A percentile compares a stretch with the other conserved stretches of the same genome.
Evolutionary conservation across 139 green algal genomes (phyloP).

Genomic region (Marvania coccoides): DNA sequence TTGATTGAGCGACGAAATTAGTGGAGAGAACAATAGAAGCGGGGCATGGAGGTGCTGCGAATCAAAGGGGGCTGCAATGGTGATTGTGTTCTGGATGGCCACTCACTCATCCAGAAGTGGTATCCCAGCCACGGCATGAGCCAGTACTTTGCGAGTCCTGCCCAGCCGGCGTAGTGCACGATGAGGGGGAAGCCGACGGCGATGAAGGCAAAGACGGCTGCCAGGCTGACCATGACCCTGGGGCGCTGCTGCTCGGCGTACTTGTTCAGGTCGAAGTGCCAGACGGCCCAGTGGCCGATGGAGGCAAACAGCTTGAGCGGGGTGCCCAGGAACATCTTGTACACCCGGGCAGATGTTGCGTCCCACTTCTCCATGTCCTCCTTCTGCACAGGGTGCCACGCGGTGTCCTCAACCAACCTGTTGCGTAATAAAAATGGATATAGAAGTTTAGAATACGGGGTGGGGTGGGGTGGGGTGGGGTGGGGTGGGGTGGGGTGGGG

Average conservation of each 20-base stretch:
- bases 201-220: constrained; percentile 62
- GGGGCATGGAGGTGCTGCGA: too few species aligned
- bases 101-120: constrained; percentile 95
- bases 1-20: neutral
- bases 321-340: constrained; percentile 75
- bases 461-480: neutral
- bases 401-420: constrained; percentile 89
- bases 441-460: too few species aligned
- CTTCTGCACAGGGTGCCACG: constrained; percentile 81
- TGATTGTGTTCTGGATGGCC: neutral
- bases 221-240: constrained; percentile 64
- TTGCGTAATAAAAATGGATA: neutral
- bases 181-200: constrained; percentile 61
- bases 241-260: constrained; percentile 77
- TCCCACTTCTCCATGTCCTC: constrained; percentile 39
- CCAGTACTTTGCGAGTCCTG: constrained; percentile 89
- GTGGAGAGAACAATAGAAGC: neutral
- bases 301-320: constrained; percentile 86
- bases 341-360: constrained; percentile 21
- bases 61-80: too few species aligned
- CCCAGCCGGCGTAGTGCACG: constrained; percentile 54
- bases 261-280: constrained; percentile 84
- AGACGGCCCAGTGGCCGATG: constrained; percentile 83
- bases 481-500: neutral
- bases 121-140: constrained; percentile 96